These are phyloP conservation scores for Alloteropsis semialata DNA, from an alignment of 176 grass and related monocot genomes.

Conservation along the genomic window DNA sequence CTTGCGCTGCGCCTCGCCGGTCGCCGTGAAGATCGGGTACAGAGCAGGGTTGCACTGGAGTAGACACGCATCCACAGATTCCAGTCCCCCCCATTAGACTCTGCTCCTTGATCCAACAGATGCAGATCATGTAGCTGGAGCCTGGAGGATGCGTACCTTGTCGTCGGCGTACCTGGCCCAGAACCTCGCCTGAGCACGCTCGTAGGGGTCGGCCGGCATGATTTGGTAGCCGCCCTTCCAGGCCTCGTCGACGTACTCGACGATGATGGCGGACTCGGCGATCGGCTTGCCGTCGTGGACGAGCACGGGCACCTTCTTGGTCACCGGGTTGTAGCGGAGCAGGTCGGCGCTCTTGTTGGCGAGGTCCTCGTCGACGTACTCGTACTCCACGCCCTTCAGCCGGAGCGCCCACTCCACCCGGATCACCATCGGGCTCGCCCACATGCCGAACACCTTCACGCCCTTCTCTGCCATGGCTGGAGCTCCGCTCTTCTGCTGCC, in stretches of 20 bases:
- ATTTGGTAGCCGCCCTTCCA: slow-evolving; percentile 55
- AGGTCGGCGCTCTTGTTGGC: slow-evolving; percentile 54
- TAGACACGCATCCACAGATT: neutral
- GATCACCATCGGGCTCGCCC: slow-evolving; percentile 44
- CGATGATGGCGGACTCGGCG: slow-evolving; percentile 46
- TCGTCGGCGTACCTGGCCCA: slow-evolving; percentile 57
- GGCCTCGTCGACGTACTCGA: slow-evolving; percentile 62
- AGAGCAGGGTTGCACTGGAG: slow-evolving; percentile 36
- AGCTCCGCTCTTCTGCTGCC: neutral
- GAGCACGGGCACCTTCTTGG: slow-evolving; percentile 63
- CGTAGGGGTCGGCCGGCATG: slow-evolving; percentile 58
- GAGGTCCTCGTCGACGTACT: slow-evolving; percentile 62
- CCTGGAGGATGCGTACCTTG: slow-evolving; percentile 38
- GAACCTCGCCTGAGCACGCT: slow-evolving; percentile 52
- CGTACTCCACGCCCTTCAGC: slow-evolving; percentile 58
- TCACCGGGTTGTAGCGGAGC: slow-evolving; percentile 56
- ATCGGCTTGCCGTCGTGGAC: slow-evolving; percentile 52
- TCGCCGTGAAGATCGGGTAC: slow-evolving; percentile 22
- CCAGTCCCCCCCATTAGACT: neutral
- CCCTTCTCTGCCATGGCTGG: slow-evolving; percentile 54
- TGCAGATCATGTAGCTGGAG: neutral
- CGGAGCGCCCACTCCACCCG: slow-evolving; percentile 60
- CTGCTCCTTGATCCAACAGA: neutral
- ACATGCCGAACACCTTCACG: slow-evolving; percentile 56
- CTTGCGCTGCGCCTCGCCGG: slow-evolving; percentile 39